Evolutionary conservation across 1,139 yeast species (phyloP).

Genomic region (Blastobotrys ciferrii): DNA sequence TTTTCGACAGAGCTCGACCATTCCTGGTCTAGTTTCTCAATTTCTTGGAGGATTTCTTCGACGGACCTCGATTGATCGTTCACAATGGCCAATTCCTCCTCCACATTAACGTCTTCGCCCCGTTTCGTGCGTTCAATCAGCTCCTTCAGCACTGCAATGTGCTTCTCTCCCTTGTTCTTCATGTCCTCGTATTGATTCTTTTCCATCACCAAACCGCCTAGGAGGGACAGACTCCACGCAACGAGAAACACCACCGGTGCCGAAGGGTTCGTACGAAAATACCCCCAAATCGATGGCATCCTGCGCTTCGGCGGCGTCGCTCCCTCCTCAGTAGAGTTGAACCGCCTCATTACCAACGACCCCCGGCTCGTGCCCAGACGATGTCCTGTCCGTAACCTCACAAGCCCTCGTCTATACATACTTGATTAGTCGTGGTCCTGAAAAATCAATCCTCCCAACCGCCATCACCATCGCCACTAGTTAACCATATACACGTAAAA

Average conservation of each 20-base stretch:
- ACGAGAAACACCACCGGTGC: conserved; percentile 19
- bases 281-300: conserved; percentile 5
- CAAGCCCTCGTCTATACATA: neutral
- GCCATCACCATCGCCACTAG: neutral
- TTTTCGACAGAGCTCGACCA: conserved; percentile 13
- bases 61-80: conserved; percentile 11
- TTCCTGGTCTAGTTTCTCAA: conserved; percentile 18
- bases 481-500: conserved; percentile 4
- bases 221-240: conserved; percentile 21
- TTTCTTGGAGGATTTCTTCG: conserved; percentile 20
- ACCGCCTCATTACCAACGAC: neutral
- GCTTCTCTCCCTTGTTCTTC: conserved; percentile 13
- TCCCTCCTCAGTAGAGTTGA: neutral
- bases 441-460: neutral
- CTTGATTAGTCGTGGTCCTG: neutral
- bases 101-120: conserved; percentile 21
- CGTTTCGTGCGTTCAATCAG: conserved; percentile 12
- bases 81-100: conserved; percentile 16
- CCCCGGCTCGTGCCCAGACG: neutral
- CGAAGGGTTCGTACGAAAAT: conserved; percentile 12
- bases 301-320: neutral
- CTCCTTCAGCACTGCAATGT: conserved; percentile 9
- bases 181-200: conserved; percentile 18
- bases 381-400: neutral
- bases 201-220: conserved; percentile 21